Conservation (phyloP, 441 rosid species). For the Rhodomyrtus psidioides region DNA sequence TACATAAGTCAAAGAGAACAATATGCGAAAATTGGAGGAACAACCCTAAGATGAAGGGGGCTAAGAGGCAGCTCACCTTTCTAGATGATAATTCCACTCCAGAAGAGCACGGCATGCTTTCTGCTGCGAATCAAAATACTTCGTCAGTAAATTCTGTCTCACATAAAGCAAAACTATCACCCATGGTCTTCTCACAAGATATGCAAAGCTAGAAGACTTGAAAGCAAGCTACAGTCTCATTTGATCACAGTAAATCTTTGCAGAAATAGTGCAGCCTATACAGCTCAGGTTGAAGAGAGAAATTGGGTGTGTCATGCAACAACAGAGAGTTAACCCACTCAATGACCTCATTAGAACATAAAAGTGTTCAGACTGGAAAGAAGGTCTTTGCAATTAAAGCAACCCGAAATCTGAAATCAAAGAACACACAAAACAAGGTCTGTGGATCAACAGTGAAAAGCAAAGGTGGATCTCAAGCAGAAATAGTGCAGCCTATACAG, state of each 20-base stretch:
- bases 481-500: neutral
- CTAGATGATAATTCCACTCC: conserved; percentile 22
- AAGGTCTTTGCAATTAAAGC: neutral
- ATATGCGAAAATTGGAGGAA: neutral
- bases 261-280: neutral
- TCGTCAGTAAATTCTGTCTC: neutral
- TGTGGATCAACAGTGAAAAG: neutral
- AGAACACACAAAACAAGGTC: neutral
- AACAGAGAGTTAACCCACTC: neutral
- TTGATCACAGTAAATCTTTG: neutral
- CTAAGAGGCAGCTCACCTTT: conserved; percentile 22
- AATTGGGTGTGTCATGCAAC: neutral
- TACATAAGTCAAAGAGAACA: neutral
- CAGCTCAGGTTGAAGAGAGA: neutral
- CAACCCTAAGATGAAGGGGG: neutral
- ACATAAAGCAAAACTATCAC: neutral
- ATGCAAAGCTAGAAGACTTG: neutral
- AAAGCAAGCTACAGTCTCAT: neutral
- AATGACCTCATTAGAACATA: neutral
- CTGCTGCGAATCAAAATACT: conserved; percentile 17
- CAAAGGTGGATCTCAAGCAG: neutral
- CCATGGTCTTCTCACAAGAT: neutral
- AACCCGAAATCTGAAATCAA: neutral
- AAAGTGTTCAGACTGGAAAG: neutral
- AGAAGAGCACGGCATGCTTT: conserved; percentile 35